Percentiles rank a stretch among this genome's conserved stretches.
Evolutionary conservation across 164 flowering plant species (phyloP).

Genomic region (Brasenia schreberi): DNA sequence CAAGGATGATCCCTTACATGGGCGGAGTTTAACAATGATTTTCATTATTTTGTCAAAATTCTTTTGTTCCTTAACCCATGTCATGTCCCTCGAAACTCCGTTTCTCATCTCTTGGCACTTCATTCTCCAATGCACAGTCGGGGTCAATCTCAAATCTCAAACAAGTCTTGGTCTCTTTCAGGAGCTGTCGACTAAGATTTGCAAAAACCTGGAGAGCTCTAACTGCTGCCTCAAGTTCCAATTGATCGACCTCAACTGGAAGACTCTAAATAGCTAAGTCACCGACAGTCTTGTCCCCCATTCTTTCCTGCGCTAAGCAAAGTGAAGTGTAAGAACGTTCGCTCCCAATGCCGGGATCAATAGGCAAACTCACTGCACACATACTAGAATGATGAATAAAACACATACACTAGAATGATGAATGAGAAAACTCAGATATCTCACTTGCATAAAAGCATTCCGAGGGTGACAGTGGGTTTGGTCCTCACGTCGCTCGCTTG

Average conservation of each 20-base stretch:
- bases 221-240: constrained; percentile 80
- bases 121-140: constrained; percentile 3
- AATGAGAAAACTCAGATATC: too few relatives aligned
- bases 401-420: too few relatives aligned
- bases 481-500: too few relatives aligned
- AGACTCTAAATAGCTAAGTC: constrained; percentile 73
- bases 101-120: not conserved
- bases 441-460: too few relatives aligned
- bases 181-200: constrained; percentile 48
- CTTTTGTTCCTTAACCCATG: constrained; percentile 1
- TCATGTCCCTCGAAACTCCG: not conserved
- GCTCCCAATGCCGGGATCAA: too few relatives aligned
- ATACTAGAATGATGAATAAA: too few relatives aligned
- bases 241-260: constrained; percentile 61
- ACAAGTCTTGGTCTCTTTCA: constrained; percentile 25
- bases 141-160: constrained; percentile 25
- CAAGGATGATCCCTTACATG: too few relatives aligned
- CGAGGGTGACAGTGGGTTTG: too few relatives aligned
- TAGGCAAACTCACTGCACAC: too few relatives aligned
- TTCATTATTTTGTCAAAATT: constrained; percentile 20
- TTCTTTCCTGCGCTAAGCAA: constrained; percentile 45
- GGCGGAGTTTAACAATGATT: too few relatives aligned
- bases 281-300: constrained; percentile 40
- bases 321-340: too few relatives aligned
- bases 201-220: constrained; percentile 50